A percentile compares a stretch with the other conserved stretches of the same genome.
Conservation (phyloP, 768 basidiomycete genomes). For the Pleurotus platypus region DNA sequence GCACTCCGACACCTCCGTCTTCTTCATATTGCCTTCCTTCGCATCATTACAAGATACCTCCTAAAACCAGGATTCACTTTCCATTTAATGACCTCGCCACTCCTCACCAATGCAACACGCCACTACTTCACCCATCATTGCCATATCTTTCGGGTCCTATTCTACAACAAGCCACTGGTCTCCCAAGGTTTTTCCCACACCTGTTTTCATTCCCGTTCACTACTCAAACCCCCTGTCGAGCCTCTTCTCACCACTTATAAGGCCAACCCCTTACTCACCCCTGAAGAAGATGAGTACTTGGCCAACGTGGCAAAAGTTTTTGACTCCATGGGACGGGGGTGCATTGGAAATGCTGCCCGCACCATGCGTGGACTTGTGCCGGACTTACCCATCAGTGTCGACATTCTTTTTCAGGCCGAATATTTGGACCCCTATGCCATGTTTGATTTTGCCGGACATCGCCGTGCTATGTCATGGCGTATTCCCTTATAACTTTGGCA, state of each 20-base stretch:
- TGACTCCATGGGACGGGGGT: background rate
- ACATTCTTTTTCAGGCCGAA: background rate
- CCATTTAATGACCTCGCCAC: background rate
- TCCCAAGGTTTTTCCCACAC: slow-evolving; percentile 4
- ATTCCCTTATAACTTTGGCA: background rate
- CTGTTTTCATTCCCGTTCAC: background rate
- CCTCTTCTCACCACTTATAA: background rate
- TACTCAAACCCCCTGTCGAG: background rate
- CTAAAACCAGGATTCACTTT: background rate
- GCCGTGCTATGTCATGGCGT: background rate
- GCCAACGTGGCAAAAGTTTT: background rate
- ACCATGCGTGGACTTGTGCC: background rate
- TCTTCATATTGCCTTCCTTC: background rate
- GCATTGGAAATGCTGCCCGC: background rate
- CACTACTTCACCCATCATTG: slow-evolving; percentile 6
- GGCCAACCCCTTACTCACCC: background rate
- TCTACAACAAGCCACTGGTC: background rate
- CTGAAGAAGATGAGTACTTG: slow-evolving; percentile 7
- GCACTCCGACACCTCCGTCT: background rate
- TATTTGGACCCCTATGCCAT: background rate
- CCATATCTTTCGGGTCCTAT: background rate
- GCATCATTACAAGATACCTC: background rate
- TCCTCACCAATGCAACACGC: background rate
- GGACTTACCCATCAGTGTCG: background rate
- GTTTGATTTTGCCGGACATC: background rate